phyloP scores from a whole-genome alignment of 495 filamentous ascomycete genomes.

The Annulohypoxylon stygium region DNA sequence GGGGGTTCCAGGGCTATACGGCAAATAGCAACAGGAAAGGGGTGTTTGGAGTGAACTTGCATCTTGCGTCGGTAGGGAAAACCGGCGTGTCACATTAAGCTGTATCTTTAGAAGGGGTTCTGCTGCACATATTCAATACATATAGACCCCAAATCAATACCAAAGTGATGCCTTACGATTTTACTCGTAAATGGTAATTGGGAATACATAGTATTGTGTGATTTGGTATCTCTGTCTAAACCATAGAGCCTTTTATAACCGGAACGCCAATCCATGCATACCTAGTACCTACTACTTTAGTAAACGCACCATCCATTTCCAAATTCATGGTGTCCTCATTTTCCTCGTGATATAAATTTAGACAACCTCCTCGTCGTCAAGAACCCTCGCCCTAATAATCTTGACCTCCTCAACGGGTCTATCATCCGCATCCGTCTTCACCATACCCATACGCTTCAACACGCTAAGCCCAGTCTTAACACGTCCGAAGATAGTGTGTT shows the following conservation, averaged over 20 bases:
- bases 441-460: conserved; percentile 90
- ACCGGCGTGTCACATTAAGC: conserved; percentile 36
- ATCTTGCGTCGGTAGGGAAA: conserved; percentile 35
- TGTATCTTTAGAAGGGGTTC: conserved; percentile 40
- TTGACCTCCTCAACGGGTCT: conserved; percentile 84
- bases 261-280: conserved; percentile 33
- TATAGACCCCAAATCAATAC: conserved; percentile 13
- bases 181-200: conserved; percentile 3
- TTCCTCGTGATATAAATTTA: background rate
- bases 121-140: conserved; percentile 48
- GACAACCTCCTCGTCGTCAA: conserved; percentile 60
- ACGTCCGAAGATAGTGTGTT: conserved; percentile 96
- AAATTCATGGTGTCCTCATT: background rate
- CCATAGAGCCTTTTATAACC: conserved; percentile 16
- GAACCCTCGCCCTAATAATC: conserved; percentile 77
- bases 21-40: conserved; percentile 25
- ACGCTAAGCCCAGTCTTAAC: conserved; percentile 87
- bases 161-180: conserved; percentile 19
- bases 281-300: background rate
- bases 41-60: conserved; percentile 38
- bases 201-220: conserved; percentile 8
- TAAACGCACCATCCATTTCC: background rate
- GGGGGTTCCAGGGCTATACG: conserved; percentile 43
- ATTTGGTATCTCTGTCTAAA: conserved; percentile 38
- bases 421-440: conserved; percentile 86